These are phyloP conservation scores for Eutrema heterophyllum DNA, from an alignment of 345 rosid genomes.

Conservation along the genomic window DNA sequence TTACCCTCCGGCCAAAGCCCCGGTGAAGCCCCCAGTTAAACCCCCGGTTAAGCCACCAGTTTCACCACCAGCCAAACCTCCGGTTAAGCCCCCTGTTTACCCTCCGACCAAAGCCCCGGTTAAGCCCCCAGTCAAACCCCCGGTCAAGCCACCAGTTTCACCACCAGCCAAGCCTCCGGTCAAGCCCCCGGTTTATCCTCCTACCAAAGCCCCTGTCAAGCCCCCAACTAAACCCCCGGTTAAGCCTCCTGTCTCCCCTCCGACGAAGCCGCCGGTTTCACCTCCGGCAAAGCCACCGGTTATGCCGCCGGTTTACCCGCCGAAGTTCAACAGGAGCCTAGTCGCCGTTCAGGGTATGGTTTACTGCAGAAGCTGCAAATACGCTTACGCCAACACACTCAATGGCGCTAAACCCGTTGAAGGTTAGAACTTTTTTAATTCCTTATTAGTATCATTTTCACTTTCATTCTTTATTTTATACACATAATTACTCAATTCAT, in stretches of 20 bases:
- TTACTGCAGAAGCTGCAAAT: conserved; percentile 85
- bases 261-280: conserved; percentile 34
- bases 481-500: background rate
- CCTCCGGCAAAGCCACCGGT: conserved; percentile 38
- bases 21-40: conserved; percentile 24
- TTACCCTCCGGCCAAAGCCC: conserved; percentile 30
- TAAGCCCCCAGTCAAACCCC: conserved; percentile 27
- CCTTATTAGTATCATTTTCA: background rate
- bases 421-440: conserved; percentile 30
- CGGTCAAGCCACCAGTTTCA: conserved; percentile 29
- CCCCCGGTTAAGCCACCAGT: conserved; percentile 27
- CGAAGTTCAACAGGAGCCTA: conserved; percentile 42
- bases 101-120: conserved; percentile 21
- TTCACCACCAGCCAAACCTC: conserved; percentile 36
- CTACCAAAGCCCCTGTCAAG: conserved; percentile 25
- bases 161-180: conserved; percentile 33
- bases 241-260: conserved; percentile 27
- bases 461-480: background rate
- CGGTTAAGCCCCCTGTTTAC: conserved; percentile 15
- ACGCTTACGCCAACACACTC: conserved; percentile 47
- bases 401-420: conserved; percentile 55
- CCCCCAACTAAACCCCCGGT: conserved; percentile 29
- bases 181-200: conserved; percentile 29
- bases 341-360: conserved; percentile 78
- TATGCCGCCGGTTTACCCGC: conserved; percentile 35